Base-by-base conservation (phyloP, 345 rosid genomes). In the Boechera retrofracta region DNA sequence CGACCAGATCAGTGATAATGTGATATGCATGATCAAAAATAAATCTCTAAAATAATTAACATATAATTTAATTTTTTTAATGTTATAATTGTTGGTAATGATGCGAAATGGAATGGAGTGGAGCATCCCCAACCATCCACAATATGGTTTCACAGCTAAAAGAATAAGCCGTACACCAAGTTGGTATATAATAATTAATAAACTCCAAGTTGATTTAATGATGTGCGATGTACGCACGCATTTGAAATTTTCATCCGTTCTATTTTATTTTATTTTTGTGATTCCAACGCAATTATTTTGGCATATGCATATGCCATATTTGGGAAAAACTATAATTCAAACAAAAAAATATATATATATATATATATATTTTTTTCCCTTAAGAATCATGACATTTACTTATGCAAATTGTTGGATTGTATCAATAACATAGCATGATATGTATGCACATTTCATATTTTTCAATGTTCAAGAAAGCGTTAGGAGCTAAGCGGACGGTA, bases 281-380 rank as follows among this genome's bases (percentile, higher is more conserved):
- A 70, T 77, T 54, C 80, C 60, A 63, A 35, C 39, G 35, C 60
- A 24, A 44, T 11, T 64, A 60, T n/a, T 38, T 41, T 53, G 60
- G 58, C 61, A 54, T 67, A 67, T 28, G 29, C 29, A 28, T 21
- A 21, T 71, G 66, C 67, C 76, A 18, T 47, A 64, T 70, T 77
- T 77, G 80, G 80, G 44, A 28, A 77, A 77, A 45, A 62, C 80
- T 48, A 77, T 57, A 71, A 71, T 70, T 77, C 66, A 61, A 21
- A 21, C 1, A 62, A 62, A 68, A 49, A 24, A 48, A n/a, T n/a
- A n/a, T n/a, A n/a, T n/a, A n/a, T n/a, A n/a, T n/a, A n/a, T n/a
- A n/a, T n/a, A n/a, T n/a, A n/a, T n/a, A n/a, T n/a, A n/a, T n/a
- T n/a, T n/a, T n/a, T n/a, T 36, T 35, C 32, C 60, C 60, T 5